Evolutionary conservation across 2,329 filamentous ascomycete species (phyloP).

Genomic region (Orbilia blumenaviensis): DNA sequence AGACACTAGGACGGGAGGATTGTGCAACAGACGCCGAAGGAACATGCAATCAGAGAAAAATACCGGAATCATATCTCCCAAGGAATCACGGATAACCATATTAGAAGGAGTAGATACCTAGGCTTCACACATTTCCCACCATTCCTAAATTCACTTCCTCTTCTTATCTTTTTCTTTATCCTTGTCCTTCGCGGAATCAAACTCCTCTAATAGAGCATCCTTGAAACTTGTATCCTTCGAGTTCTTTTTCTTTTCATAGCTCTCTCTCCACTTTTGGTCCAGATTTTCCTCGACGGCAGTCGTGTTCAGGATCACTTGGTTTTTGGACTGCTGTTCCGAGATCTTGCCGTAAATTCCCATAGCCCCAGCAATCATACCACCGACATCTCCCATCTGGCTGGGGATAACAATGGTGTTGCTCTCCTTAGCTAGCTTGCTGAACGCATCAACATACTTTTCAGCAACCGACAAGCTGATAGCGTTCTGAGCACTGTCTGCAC

Average conservation of each 20-base stretch:
- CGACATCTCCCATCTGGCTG: slow-evolving; percentile 95
- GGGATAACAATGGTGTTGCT: slow-evolving; percentile 95
- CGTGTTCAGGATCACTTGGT: slow-evolving; percentile 63
- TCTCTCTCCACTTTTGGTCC: slow-evolving; percentile 59
- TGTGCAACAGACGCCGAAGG: neutral
- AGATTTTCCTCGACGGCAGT: slow-evolving; percentile 62
- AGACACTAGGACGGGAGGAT: neutral
- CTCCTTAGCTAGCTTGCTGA: slow-evolving; percentile 90
- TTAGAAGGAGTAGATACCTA: slow-evolving; percentile 24
- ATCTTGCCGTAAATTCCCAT: slow-evolving; percentile 96
- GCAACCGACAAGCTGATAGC: slow-evolving; percentile 89
- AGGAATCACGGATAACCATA: neutral
- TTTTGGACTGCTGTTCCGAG: slow-evolving; percentile 77
- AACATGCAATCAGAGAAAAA: neutral
- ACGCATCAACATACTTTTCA: slow-evolving; percentile 98
- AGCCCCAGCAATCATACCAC: slow-evolving; percentile 94
- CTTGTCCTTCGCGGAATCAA: slow-evolving; percentile 52
- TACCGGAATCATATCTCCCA: neutral
- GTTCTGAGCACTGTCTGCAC: slow-evolving; percentile 77
- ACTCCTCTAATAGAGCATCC: slow-evolving; percentile 56
- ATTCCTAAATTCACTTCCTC: slow-evolving; percentile 26
- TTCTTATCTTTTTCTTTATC: slow-evolving; percentile 48
- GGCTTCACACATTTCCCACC: neutral
- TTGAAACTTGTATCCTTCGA: slow-evolving; percentile 53
- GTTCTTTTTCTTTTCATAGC: slow-evolving; percentile 54